These are phyloP conservation scores for Panicum miliaceum DNA, from an alignment of 176 grass and related monocot species.

Conservation along the genomic window DNA sequence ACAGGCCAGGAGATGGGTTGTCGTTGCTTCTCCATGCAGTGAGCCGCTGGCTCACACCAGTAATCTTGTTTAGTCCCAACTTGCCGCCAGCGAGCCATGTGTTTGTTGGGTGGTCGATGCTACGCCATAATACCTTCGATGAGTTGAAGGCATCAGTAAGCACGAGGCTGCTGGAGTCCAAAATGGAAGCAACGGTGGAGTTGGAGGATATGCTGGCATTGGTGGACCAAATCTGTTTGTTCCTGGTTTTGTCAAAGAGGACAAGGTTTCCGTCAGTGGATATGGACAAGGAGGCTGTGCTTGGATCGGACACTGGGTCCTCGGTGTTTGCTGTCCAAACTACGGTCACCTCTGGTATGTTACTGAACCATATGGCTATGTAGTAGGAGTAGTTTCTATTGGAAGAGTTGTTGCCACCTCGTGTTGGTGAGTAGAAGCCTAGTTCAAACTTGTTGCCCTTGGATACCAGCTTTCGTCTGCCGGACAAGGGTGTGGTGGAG, in stretches of 20 bases:
- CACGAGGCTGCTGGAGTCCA: slow-evolving; percentile 57
- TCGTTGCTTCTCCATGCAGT: slow-evolving; percentile 51
- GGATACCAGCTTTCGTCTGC: slow-evolving; percentile 54
- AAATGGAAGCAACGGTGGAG: slow-evolving; percentile 53
- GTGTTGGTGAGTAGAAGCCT: slow-evolving; percentile 61
- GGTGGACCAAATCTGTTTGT: slow-evolving; percentile 56
- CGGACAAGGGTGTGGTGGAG: slow-evolving; percentile 45
- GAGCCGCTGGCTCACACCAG: slow-evolving; percentile 45
- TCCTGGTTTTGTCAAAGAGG: slow-evolving; percentile 57
- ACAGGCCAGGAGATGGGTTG: slow-evolving; percentile 61
- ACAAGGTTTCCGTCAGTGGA: slow-evolving; percentile 61
- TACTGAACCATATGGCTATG: slow-evolving; percentile 81
- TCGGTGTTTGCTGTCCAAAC: slow-evolving; percentile 62
- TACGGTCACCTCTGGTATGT: slow-evolving; percentile 31
- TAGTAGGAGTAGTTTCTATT: slow-evolving; percentile 66
- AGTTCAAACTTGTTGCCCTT: slow-evolving; percentile 48
- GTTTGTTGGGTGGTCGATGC: slow-evolving; percentile 35
- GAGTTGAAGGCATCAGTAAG: slow-evolving; percentile 53
- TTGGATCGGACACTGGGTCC: slow-evolving; percentile 43
- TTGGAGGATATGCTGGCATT: slow-evolving; percentile 39
- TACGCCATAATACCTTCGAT: slow-evolving; percentile 61
- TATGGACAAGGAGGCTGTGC: slow-evolving; percentile 48
- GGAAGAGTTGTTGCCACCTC: slow-evolving; percentile 15
- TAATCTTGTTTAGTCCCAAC: slow-evolving; percentile 42
- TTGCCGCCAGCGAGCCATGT: slow-evolving; percentile 60